phyloP scores from a whole-genome alignment of 1,284 basidiomycete species.

The Butyriboletus regius region DNA sequence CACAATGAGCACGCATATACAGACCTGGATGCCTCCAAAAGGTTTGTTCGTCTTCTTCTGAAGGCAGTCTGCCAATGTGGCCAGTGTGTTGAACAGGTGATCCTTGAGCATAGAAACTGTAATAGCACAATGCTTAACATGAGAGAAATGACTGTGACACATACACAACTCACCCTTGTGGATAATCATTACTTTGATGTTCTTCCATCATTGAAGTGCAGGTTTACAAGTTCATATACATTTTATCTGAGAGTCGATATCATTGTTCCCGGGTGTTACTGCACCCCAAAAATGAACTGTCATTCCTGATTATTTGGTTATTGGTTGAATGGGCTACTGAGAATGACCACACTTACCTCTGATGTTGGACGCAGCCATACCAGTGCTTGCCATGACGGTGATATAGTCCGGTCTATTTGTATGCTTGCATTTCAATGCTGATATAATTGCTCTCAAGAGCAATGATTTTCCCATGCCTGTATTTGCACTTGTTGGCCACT shows the following conservation, averaged over 20 bases:
- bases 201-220: constrained; percentile 53
- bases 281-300: constrained; percentile 79
- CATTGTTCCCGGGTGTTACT: constrained; percentile 57
- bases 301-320: constrained; percentile 30
- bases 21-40: constrained; percentile 79
- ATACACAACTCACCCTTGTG: constrained; percentile 58
- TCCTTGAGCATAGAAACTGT: constrained; percentile 82
- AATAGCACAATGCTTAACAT: background rate
- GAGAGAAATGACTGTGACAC: background rate
- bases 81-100: constrained; percentile 64
- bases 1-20: constrained; percentile 1
- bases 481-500: background rate
- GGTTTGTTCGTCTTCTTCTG: constrained; percentile 56
- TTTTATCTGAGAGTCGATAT: constrained; percentile 53
- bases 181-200: constrained; percentile 68
- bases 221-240: constrained; percentile 49
- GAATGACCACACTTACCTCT: constrained; percentile 44
- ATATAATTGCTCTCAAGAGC: constrained; percentile 67
- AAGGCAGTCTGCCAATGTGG: constrained; percentile 39
- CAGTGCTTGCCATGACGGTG: constrained; percentile 65
- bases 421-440: constrained; percentile 61
- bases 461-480: constrained; percentile 77
- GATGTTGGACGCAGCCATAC: constrained; percentile 75
- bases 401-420: constrained; percentile 50
- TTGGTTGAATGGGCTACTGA: background rate